These are phyloP conservation scores for Piper betle DNA, from an alignment of 164 flowering plant species.

Conservation along the genomic window DNA sequence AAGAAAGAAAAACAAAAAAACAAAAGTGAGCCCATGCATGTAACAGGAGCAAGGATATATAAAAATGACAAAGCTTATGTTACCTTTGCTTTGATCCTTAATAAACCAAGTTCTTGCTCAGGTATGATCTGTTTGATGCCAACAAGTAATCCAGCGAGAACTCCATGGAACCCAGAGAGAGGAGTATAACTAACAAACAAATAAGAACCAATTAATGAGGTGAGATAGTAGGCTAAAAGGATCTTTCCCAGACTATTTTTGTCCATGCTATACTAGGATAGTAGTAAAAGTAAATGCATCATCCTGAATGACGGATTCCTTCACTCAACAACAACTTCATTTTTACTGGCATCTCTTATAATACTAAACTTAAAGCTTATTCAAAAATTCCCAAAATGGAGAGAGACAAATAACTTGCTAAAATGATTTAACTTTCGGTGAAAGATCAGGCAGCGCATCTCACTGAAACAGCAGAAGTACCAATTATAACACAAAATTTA, in stretches of 20 bases:
- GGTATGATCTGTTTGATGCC: slow-evolving; percentile 98
- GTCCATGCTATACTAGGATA: too few relatives aligned
- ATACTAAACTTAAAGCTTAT: too few relatives aligned
- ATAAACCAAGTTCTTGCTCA: slow-evolving; percentile 61
- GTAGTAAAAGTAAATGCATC: too few relatives aligned
- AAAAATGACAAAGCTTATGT: neutral
- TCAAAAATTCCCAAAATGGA: too few relatives aligned
- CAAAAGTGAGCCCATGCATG: neutral
- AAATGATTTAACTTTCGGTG: neutral
- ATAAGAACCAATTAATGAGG: neutral
- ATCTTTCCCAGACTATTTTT: neutral
- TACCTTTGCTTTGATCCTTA: slow-evolving; percentile 84
- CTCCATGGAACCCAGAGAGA: slow-evolving; percentile 86
- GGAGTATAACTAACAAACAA: slow-evolving; percentile 59
- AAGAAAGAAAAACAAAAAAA: neutral
- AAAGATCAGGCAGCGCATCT: neutral
- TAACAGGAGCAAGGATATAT: neutral
- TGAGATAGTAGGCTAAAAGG: neutral
- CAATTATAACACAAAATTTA: too few relatives aligned
- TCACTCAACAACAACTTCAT: too few relatives aligned
- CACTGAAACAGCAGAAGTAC: too few relatives aligned
- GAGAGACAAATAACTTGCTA: neutral
- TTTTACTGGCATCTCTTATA: too few relatives aligned
- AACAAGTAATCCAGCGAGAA: slow-evolving; percentile 73
- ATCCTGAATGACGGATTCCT: too few relatives aligned